Conservation (phyloP, 2,329 filamentous ascomycete species). For the Clarireedia monteithiana region DNA sequence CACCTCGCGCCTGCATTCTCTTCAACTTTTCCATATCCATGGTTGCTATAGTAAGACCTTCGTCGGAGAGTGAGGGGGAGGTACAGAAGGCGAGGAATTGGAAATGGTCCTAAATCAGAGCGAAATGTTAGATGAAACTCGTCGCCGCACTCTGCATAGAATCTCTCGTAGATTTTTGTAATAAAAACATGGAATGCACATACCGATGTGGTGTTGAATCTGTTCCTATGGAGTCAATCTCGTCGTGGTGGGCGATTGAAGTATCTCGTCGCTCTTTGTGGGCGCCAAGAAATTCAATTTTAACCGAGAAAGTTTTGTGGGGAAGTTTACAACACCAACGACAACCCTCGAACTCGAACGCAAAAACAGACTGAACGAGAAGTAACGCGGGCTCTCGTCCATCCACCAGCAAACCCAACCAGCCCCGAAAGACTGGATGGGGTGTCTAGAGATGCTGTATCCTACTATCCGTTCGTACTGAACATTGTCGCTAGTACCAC, state of each 20-base stretch:
- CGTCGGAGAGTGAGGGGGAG: slow-evolving; percentile 15
- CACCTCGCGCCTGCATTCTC: slow-evolving; percentile 53
- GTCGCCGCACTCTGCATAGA: background rate
- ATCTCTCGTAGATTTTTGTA: background rate
- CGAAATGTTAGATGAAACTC: slow-evolving; percentile 2
- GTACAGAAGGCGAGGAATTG: slow-evolving; percentile 9
- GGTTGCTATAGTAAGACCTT: slow-evolving; percentile 33
- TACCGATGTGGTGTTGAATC: slow-evolving; percentile 9
- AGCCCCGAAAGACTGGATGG: no score
- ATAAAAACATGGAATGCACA: background rate
- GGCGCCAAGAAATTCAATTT: slow-evolving; percentile 20
- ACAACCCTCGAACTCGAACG: no score
- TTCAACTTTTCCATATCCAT: slow-evolving; percentile 62
- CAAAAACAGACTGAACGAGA: no score
- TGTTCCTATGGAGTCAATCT: slow-evolving; percentile 15
- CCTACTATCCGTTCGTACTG: no score
- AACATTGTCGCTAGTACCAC: no score
- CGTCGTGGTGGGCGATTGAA: slow-evolving; percentile 13
- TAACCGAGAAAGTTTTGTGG: slow-evolving; percentile 17
- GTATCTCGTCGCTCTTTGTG: slow-evolving; percentile 17
- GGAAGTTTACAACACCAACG: slow-evolving; percentile 1
- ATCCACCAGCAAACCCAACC: no score
- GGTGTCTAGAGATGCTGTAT: no score
- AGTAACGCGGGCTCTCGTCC: no score
- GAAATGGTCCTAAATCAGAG: slow-evolving; percentile 8